These are phyloP conservation scores for Lumnitzera racemosa DNA, from an alignment of 345 rosid species.

Conservation along the genomic window DNA sequence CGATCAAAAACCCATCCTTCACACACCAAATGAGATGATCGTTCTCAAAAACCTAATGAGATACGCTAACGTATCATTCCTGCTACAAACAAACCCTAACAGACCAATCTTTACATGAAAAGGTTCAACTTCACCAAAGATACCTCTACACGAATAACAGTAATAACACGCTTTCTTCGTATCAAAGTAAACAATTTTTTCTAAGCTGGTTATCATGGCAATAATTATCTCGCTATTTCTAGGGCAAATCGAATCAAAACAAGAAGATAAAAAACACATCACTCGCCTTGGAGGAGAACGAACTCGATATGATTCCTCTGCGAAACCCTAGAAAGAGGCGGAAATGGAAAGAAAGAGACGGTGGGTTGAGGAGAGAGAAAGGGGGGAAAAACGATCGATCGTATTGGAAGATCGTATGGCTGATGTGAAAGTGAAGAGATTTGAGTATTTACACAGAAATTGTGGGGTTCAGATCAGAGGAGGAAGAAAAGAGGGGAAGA, in stretches of 20 bases:
- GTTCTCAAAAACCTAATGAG: too few relatives aligned
- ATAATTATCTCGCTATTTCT: too few relatives aligned
- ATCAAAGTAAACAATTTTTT: too few relatives aligned
- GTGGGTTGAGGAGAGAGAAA: neutral
- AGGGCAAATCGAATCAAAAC: neutral
- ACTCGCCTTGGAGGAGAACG: constrained; percentile 23
- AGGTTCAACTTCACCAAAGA: too few relatives aligned
- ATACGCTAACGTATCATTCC: too few relatives aligned
- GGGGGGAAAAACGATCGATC: constrained; percentile 5
- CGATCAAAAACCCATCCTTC: too few relatives aligned
- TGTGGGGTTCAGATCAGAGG: constrained; percentile 24
- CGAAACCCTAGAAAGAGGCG: constrained; percentile 35
- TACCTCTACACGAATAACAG: too few relatives aligned
- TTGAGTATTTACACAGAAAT: constrained; percentile 14
- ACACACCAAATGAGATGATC: too few relatives aligned
- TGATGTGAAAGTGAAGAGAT: neutral
- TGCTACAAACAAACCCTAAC: too few relatives aligned
- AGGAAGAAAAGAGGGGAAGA: neutral
- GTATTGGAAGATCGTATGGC: constrained; percentile 15
- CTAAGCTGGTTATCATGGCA: too few relatives aligned
- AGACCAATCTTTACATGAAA: too few relatives aligned
- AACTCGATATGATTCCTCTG: neutral
- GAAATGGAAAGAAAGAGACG: neutral
- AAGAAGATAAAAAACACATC: neutral
- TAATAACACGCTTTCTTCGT: too few relatives aligned